Evolutionary conservation across 139 green algal genomes (phyloP).

Genomic region (Pseudopediastrum boryanum): DNA sequence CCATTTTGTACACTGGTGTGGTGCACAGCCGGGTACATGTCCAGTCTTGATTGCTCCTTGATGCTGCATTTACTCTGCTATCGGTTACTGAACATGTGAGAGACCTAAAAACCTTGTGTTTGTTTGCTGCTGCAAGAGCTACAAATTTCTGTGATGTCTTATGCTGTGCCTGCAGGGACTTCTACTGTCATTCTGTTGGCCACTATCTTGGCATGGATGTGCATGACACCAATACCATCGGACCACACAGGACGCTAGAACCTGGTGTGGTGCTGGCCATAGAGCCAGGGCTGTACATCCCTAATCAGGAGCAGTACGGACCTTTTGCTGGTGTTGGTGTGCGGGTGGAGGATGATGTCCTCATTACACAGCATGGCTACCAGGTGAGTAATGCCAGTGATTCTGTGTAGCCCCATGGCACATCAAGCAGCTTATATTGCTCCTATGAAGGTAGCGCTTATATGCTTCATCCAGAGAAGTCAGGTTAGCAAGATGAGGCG

Average conservation of each 20-base stretch:
- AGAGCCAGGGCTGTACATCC: conserved; percentile 89
- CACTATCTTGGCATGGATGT: conserved; percentile 84
- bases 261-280: conserved; percentile 77
- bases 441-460: background rate
- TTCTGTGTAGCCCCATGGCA: background rate
- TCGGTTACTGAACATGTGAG: too few species aligned
- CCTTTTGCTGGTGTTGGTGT: conserved; percentile 66
- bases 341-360: conserved; percentile 85
- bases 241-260: conserved; percentile 58
- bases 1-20: too few species aligned
- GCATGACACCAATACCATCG: conserved; percentile 77
- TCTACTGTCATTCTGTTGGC: conserved; percentile 81
- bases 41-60: too few species aligned
- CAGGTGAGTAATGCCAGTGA: conserved; percentile 20
- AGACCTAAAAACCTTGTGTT: too few species aligned
- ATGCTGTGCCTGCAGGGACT: conserved; percentile 36
- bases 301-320: conserved; percentile 59
- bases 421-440: background rate
- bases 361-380: conserved; percentile 44
- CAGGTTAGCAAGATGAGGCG: background rate
- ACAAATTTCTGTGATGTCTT: background rate
- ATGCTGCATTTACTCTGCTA: too few species aligned
- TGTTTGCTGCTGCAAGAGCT: background rate
- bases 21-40: too few species aligned
- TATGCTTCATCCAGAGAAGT: background rate